Conservation (phyloP, 371 early-diverging fungal genomes). For the Mortierella sp. region DNA sequence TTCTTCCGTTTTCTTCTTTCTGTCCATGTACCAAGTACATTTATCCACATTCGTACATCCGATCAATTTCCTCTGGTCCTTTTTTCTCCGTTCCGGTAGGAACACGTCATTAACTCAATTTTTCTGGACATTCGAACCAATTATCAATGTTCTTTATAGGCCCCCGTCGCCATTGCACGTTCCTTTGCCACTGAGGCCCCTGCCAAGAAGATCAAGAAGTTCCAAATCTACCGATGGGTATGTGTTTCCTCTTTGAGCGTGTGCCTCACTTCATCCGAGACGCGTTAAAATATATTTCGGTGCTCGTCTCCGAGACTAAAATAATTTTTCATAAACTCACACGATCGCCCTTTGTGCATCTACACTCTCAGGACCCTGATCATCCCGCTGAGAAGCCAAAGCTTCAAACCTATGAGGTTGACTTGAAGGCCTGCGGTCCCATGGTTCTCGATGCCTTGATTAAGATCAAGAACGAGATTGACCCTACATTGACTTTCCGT, state of each 20-base stretch:
- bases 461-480: slow-evolving; percentile 96
- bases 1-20: neutral
- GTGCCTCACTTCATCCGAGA: slow-evolving; percentile 5
- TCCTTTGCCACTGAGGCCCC: slow-evolving; percentile 52
- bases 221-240: slow-evolving; percentile 92
- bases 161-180: slow-evolving; percentile 38
- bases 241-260: slow-evolving; percentile 18
- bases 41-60: neutral
- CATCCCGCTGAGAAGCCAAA: slow-evolving; percentile 89
- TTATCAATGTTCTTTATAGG: slow-evolving; percentile 14
- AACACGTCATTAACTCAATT: slow-evolving; percentile 23
- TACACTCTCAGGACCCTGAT: slow-evolving; percentile 83
- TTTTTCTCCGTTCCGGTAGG: slow-evolving; percentile 15
- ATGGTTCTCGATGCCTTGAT: slow-evolving; percentile 96
- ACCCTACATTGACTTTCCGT: slow-evolving; percentile 92
- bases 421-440: slow-evolving; percentile 92
- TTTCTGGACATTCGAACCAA: slow-evolving; percentile 17
- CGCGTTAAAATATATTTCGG: slow-evolving; percentile 11
- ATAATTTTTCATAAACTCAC: slow-evolving; percentile 15
- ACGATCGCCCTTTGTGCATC: slow-evolving; percentile 5
- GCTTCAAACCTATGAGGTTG: slow-evolving; percentile 89
- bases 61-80: neutral
- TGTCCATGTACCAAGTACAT: neutral
- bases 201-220: slow-evolving; percentile 69
- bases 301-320: slow-evolving; percentile 25